phyloP scores from a whole-genome alignment of 352 stramenopile genomes.

The Globisporangium middletonii region DNA sequence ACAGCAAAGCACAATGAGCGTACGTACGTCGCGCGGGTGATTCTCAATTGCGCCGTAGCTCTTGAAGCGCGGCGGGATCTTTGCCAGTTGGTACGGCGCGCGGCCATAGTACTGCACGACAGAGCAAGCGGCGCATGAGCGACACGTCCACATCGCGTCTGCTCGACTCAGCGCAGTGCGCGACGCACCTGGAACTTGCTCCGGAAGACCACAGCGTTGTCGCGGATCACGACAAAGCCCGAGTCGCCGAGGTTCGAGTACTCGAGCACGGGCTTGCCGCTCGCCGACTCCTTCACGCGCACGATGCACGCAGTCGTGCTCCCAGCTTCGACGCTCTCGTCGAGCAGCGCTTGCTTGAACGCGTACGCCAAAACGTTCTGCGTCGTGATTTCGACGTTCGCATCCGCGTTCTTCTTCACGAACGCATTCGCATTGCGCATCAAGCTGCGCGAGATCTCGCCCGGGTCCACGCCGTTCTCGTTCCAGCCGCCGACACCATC shows the following conservation, averaged over 20 bases:
- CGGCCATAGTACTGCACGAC: constrained; percentile 53
- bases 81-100: constrained; percentile 71
- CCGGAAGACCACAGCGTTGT: constrained; percentile 55
- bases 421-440: constrained; percentile 64
- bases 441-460: constrained; percentile 66
- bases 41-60: constrained; percentile 77
- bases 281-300: constrained; percentile 38
- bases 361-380: constrained; percentile 49
- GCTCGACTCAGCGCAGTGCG: background rate
- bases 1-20: constrained; percentile 4
- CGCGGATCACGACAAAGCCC: constrained; percentile 66
- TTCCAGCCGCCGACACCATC: constrained; percentile 79
- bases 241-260: constrained; percentile 80
- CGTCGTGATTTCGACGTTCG: constrained; percentile 31
- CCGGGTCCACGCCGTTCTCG: constrained; percentile 73
- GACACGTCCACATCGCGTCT: constrained; percentile 1
- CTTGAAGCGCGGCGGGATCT: constrained; percentile 69
- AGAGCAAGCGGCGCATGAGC: background rate
- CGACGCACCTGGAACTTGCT: constrained; percentile 59
- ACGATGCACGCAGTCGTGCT: constrained; percentile 78
- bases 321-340: constrained; percentile 69
- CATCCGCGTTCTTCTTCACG: constrained; percentile 25
- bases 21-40: constrained; percentile 70
- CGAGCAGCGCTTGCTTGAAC: constrained; percentile 48
- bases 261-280: constrained; percentile 50